phyloP scores from a whole-genome alignment of 257 asterid species.

The Handroanthus guayacan region DNA sequence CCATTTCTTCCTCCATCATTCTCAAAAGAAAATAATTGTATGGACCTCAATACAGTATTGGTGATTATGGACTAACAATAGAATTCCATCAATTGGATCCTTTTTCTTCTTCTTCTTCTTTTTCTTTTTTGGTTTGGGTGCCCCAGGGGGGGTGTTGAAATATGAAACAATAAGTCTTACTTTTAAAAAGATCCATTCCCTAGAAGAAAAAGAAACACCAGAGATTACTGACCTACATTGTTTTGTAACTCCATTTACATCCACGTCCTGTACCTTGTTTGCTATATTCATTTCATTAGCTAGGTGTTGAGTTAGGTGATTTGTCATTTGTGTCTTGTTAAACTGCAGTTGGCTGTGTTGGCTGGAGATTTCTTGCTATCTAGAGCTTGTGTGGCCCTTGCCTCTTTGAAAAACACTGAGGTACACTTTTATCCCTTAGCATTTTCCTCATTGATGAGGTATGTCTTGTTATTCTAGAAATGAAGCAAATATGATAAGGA shows the following conservation, averaged over 20 bases:
- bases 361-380: slow-evolving; percentile 96
- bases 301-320: background rate
- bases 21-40: background rate
- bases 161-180: too few species aligned
- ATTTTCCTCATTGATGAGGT: slow-evolving; percentile 19
- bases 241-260: background rate
- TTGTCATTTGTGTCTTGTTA: slow-evolving; percentile 24
- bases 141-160: too few species aligned
- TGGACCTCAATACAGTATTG: background rate
- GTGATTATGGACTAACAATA: slow-evolving; percentile 5
- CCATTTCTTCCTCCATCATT: background rate
- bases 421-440: slow-evolving; percentile 44
- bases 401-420: slow-evolving; percentile 94
- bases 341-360: slow-evolving; percentile 85
- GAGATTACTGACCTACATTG: background rate
- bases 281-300: background rate
- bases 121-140: too few species aligned
- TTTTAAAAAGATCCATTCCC: too few species aligned
- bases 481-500: slow-evolving; percentile 7
- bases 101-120: too few species aligned
- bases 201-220: background rate
- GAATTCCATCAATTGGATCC: background rate
- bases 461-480: background rate
- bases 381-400: slow-evolving; percentile 96
- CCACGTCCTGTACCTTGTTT: background rate